Conservation (phyloP, 2,329 filamentous ascomycete species). For the Fusarium avenaceum region DNA sequence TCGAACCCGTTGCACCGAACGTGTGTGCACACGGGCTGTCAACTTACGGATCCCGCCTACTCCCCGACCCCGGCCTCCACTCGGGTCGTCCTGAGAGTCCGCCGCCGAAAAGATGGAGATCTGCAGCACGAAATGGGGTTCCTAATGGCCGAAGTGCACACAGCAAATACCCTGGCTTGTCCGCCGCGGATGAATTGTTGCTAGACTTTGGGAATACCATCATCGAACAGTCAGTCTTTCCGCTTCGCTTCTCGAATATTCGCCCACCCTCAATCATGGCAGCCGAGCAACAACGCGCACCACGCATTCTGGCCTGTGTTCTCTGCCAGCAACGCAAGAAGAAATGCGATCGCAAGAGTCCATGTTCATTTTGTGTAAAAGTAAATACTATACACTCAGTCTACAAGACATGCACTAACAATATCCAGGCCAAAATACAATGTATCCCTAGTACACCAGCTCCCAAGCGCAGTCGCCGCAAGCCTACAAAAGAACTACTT, state of each 20-base stretch:
- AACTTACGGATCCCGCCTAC: slow-evolving; percentile 31
- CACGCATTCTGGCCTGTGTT: slow-evolving; percentile 34
- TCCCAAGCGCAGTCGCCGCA: slow-evolving; percentile 36
- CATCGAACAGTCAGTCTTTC: slow-evolving; percentile 1
- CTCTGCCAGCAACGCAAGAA: slow-evolving; percentile 42
- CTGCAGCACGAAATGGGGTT: background rate
- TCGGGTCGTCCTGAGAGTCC: slow-evolving; percentile 28
- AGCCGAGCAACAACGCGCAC: slow-evolving; percentile 20
- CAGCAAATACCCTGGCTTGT: slow-evolving; percentile 32
- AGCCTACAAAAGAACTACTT: slow-evolving; percentile 37
- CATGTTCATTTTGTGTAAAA: slow-evolving; percentile 41
- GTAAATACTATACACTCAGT: background rate
- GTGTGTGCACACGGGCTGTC: slow-evolving; percentile 15
- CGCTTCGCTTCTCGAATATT: slow-evolving; percentile 1
- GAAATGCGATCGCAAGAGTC: slow-evolving; percentile 40
- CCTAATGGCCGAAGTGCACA: background rate
- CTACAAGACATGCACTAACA: background rate
- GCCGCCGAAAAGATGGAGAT: slow-evolving; percentile 5
- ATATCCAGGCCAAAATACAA: slow-evolving; percentile 25
- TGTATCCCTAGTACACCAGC: slow-evolving; percentile 40
- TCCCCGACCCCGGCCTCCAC: slow-evolving; percentile 32
- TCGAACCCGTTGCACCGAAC: slow-evolving; percentile 31
- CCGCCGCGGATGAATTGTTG: slow-evolving; percentile 11
- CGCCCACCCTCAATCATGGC: slow-evolving; percentile 18
- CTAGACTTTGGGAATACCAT: slow-evolving; percentile 7